phyloP scores from a whole-genome alignment of 441 rosid species.

The Macaranga tanarius region DNA sequence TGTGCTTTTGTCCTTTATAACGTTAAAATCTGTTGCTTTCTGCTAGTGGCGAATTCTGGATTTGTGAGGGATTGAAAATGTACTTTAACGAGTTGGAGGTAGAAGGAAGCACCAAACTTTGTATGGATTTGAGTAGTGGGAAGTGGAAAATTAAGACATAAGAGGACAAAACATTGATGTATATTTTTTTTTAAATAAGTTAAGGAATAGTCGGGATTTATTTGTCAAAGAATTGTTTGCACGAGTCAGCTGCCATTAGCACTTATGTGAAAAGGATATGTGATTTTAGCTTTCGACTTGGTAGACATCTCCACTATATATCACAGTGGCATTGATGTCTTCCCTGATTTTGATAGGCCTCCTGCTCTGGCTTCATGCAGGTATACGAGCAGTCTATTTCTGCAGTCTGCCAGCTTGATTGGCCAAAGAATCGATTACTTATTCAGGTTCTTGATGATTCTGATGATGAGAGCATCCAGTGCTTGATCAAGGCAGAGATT shows the following conservation, averaged over 20 bases:
- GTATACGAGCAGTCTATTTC: conserved; percentile 91
- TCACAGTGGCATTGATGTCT: neutral
- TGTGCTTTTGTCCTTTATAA: conserved; percentile 11
- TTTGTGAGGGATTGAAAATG: neutral
- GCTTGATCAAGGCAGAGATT: conserved; percentile 68
- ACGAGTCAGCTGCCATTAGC: neutral
- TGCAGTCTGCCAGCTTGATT: conserved; percentile 86
- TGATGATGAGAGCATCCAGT: conserved; percentile 68
- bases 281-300: neutral
- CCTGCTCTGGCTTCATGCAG: conserved; percentile 39
- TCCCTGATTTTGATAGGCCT: conserved; percentile 14
- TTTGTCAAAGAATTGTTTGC: neutral
- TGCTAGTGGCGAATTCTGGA: neutral
- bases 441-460: conserved; percentile 95
- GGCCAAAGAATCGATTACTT: conserved; percentile 80
- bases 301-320: neutral
- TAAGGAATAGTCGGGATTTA: neutral
- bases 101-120: neutral
- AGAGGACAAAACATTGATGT: too few species aligned
- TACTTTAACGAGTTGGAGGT: conserved; percentile 3
- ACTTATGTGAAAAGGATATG: neutral
- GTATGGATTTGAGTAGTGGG: conserved; percentile 3
- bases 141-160: neutral
- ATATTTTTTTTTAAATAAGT: neutral
- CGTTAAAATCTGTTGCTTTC: neutral